Evolutionary conservation across 2,329 filamentous ascomycete species (phyloP), one percentile per base, ranked within the genome.

Genomic region (Biscogniauxia sp.): DNA sequence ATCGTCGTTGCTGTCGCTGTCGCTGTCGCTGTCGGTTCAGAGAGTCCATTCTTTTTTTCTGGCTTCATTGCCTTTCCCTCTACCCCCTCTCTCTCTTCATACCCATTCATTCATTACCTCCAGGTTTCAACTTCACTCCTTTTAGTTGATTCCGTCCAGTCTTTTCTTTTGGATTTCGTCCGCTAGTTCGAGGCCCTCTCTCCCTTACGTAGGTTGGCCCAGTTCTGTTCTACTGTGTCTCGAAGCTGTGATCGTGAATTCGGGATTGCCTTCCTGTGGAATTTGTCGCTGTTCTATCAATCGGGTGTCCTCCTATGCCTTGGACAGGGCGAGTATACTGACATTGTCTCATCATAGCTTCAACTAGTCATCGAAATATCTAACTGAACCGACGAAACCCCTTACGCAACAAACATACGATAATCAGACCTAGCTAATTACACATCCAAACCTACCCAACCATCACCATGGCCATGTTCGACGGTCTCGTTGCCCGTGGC

Each of bases 81-180:
- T 66, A 72, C 66, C 61, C 62, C 69, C 73, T 73, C 63, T 71
- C 68, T 68, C 73, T n/a, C 70, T 76, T 59, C 52, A 57, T 51
- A 60, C 58, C 74, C 75, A 76, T 77, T 77, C 77, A 70, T 70
- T 76, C 75, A 67, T 75, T 76, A 59, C 50, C 57, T 66, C 37
- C 32, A 59, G 77, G 76, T 73, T 68, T 77, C 77, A 76, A 73
- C 76, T 78, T 78, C 77, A 78, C 73, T 80, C 79, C 74, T 78
- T 79, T 72, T 74, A 77, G 76, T 77, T 78, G 75, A 73, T 70
- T 68, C 78, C 74, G 77, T 80, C 77, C 79, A 67, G 69, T 81
- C 78, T 68, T 80, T 75, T 68, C 66, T 61, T 68, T 67, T 70
- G 70, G 64, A 67, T 68, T 66, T 67, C 28, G 67, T 70, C 70